Evolutionary conservation across 805 yeast species (phyloP), one percentile per base, ranked within the genome.

Genomic region (Isabelozyma rhagii): DNA sequence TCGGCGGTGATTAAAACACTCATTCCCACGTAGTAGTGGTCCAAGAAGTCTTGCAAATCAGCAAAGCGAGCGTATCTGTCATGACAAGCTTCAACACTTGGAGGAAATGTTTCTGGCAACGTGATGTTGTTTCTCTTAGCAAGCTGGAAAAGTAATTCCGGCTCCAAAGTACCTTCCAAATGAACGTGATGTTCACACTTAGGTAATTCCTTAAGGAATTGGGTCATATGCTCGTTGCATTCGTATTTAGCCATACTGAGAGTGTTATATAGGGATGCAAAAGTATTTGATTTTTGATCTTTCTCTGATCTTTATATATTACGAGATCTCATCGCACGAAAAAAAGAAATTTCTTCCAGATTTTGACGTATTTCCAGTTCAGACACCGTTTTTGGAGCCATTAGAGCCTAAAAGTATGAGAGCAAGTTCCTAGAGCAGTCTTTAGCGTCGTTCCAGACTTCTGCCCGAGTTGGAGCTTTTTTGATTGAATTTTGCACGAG

Each of bases 121-220:
- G 62, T 50, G 49, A 88, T 75, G 36, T 69, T 66, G 69, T 87
- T 87, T 69, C 89, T 79, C 59, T 78, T 69, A 0, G 93, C 91
- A 49, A 88, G 71, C 47, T 81, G 79, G 67, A 87, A 85, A 51
- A 88, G 71, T 38, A 87, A 75, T 45, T 81, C 80, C n/a, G 96
- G 94, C 53, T 85, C 87, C 49, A 88, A 66, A 40, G 96, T 87
- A 34, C 96, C 96, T 71, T 88, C 96, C 43, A 89, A 65, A 67
- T 89, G 96, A 52, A 88, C 80, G 63, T 89, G 96, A 64, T 88
- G 93, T 66, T 89, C 96, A 72, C 94, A 88, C 67, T 89, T 89
- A 51, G 96, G 96, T 46, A 89, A 72, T 57, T 85, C 93, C 40
- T 67, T 71, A 45, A 87, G 75, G 65, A 87, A 87, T 41, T 43